phyloP scores from a whole-genome alignment of 2,329 filamentous ascomycete genomes.

The Westerdykella ornata region DNA sequence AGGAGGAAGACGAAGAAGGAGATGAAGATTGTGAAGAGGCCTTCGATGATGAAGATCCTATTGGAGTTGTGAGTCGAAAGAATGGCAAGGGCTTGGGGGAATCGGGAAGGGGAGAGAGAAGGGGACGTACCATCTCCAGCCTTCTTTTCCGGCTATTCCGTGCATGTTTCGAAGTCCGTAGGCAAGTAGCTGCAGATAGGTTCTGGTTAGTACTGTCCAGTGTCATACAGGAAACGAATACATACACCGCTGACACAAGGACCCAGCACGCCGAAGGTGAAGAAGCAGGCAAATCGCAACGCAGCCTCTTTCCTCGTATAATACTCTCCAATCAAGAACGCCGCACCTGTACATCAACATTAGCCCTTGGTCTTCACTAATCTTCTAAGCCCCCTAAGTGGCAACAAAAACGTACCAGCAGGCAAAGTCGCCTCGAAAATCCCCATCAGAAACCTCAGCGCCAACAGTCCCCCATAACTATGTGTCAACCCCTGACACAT shows the following conservation, averaged over 20 bases:
- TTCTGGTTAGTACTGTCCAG: neutral
- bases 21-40: slow-evolving; percentile 46
- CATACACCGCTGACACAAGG: slow-evolving; percentile 48
- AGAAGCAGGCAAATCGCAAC: slow-evolving; percentile 48
- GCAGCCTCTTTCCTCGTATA: slow-evolving; percentile 51
- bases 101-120: too few species aligned
- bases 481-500: slow-evolving; percentile 27
- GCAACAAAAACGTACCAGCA: slow-evolving; percentile 20
- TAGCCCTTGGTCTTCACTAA: neutral
- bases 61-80: neutral
- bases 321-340: slow-evolving; percentile 25
- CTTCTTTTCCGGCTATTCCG: slow-evolving; percentile 20
- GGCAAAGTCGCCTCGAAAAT: slow-evolving; percentile 30
- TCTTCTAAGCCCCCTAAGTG: too few species aligned
- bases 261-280: slow-evolving; percentile 48
- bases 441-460: slow-evolving; percentile 28
- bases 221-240: neutral
- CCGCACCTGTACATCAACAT: slow-evolving; percentile 18
- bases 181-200: slow-evolving; percentile 37
- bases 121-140: slow-evolving; percentile 19
- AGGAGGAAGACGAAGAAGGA: slow-evolving; percentile 45
- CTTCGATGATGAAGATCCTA: slow-evolving; percentile 56
- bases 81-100: neutral
- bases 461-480: slow-evolving; percentile 24
- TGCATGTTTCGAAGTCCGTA: slow-evolving; percentile 36